Base-by-base conservation (phyloP, 306 rosid species). In the Ormosia semicastrata region DNA sequence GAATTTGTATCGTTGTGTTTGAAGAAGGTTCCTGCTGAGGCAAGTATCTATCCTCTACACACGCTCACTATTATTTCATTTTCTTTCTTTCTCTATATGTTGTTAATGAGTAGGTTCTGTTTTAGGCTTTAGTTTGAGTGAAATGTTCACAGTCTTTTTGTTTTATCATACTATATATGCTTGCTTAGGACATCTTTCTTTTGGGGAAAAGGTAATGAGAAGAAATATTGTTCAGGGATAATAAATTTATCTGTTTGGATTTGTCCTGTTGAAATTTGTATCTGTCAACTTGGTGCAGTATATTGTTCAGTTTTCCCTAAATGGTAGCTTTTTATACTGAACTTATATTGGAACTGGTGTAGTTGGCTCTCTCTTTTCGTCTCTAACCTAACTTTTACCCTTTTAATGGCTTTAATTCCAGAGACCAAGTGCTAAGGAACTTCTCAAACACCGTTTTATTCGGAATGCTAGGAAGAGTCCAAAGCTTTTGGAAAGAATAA, bases 401-500 rank as follows among this genome's bases (percentile, higher is more conserved):
- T 71, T 59, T 72, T 81, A 71, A 86, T 82, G 71, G 59, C 32
- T 73, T 73, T 73, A 49, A 82, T 86, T 85, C 75, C 91, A 96
- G 99, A 92, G 99, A 86, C 91, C 91, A 75, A 91, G 95, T 89
- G 99, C 99, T 76, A 96, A 90, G 92, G 99, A 96, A 85, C 97
- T 96, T 80, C 86, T 93, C 77, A 93, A 82, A 87, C 95, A 93
- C 76, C 98, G 98, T 49, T 94, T 96, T 89, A 92, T 96, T 80
- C 90, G 88, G 84, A 92, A 85, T 86, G 95, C 90, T 41, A 93
- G 92, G 93, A 96, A 86, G 94, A 89, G 93, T 81, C 91, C 92
- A 43, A 89, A 92, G 86, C 98, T 96, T 83, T 71, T 76, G 78
- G 99, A 96, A 87, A 93, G 99, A 93, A 92, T 96, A 86, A 92